Evolutionary conservation across 305 asterid species (phyloP).

Genomic region (Striga hermonthica): DNA sequence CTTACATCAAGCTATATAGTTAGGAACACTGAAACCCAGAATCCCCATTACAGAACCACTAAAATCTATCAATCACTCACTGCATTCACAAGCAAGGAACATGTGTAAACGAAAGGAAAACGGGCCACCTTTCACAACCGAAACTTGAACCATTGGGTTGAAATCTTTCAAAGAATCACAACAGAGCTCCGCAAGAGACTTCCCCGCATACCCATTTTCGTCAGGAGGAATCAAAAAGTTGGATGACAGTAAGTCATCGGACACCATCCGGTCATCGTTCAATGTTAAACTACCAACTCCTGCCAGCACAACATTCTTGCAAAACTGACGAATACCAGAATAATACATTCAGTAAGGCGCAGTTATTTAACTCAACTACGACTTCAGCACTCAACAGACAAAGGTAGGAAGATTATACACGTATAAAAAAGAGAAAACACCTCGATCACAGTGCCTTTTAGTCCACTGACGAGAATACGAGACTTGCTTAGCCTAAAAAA

Average conservation of each 20-base stretch:
- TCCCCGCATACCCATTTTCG: slow-evolving; percentile 47
- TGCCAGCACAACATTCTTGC: slow-evolving; percentile 95
- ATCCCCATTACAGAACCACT: slow-evolving; percentile 14
- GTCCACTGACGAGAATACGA: slow-evolving; percentile 81
- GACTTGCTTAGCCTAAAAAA: slow-evolving; percentile 78
- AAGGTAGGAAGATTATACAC: slow-evolving; percentile 8
- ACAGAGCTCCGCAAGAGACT: slow-evolving; percentile 71
- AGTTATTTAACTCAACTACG: slow-evolving; percentile 10
- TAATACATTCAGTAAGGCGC: not conserved
- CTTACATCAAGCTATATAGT: not conserved
- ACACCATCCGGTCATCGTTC: slow-evolving; percentile 71
- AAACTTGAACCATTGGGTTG: slow-evolving; percentile 77
- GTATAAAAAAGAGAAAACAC: slow-evolving; percentile 33
- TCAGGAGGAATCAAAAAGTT: slow-evolving; percentile 70
- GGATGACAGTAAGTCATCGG: slow-evolving; percentile 64
- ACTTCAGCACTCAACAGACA: not conserved
- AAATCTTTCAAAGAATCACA: slow-evolving; percentile 75
- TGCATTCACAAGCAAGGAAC: not conserved
- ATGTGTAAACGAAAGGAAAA: slow-evolving; percentile 7
- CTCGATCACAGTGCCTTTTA: slow-evolving; percentile 82
- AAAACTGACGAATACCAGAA: slow-evolving; percentile 54
- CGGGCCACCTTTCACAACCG: slow-evolving; percentile 55
- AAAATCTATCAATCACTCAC: slow-evolving; percentile 2
- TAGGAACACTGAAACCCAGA: slow-evolving; percentile 14
- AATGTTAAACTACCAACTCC: slow-evolving; percentile 95